Conservation (phyloP, 2,329 filamentous ascomycete genomes). For the Oidium heveae region DNA sequence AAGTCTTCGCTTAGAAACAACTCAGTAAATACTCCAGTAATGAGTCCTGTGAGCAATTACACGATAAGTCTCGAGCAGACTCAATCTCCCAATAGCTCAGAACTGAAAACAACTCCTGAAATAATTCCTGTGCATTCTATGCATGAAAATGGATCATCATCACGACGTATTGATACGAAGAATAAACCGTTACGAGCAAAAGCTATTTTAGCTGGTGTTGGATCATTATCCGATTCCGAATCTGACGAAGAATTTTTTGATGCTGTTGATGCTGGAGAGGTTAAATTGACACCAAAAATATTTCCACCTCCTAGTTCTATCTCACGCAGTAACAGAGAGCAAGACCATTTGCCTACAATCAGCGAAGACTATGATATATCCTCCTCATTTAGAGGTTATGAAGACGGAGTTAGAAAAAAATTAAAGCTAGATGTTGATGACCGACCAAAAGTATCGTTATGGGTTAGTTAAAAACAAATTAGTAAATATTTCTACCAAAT, state of each 20-base stretch:
- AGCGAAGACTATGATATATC: slow-evolving; percentile 33
- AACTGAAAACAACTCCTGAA: neutral
- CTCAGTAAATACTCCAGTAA: slow-evolving; percentile 9
- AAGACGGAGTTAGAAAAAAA: slow-evolving; percentile 56
- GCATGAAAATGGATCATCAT: slow-evolving; percentile 13
- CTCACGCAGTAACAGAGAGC: slow-evolving; percentile 18
- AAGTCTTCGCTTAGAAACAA: slow-evolving; percentile 24
- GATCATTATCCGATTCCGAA: slow-evolving; percentile 48
- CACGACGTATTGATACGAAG: slow-evolving; percentile 18
- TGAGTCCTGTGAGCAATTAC: slow-evolving; percentile 11
- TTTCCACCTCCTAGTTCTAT: slow-evolving; percentile 19
- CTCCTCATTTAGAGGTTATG: slow-evolving; percentile 67
- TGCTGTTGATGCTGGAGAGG: slow-evolving; percentile 77
- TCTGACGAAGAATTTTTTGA: slow-evolving; percentile 93
- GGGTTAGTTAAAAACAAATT: slow-evolving; percentile 35
- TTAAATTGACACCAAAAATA: slow-evolving; percentile 52
- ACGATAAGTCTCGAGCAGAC: slow-evolving; percentile 6
- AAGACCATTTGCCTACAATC: slow-evolving; percentile 19
- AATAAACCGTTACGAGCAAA: slow-evolving; percentile 27
- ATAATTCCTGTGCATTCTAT: slow-evolving; percentile 7
- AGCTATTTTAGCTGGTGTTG: slow-evolving; percentile 42
- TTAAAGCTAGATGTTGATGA: slow-evolving; percentile 83
- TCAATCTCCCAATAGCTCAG: neutral
- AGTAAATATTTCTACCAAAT: neutral
- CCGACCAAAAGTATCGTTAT: slow-evolving; percentile 78